Evolutionary conservation across 2,329 filamentous ascomycete species (phyloP).

Genomic region (Xylaria sp.): DNA sequence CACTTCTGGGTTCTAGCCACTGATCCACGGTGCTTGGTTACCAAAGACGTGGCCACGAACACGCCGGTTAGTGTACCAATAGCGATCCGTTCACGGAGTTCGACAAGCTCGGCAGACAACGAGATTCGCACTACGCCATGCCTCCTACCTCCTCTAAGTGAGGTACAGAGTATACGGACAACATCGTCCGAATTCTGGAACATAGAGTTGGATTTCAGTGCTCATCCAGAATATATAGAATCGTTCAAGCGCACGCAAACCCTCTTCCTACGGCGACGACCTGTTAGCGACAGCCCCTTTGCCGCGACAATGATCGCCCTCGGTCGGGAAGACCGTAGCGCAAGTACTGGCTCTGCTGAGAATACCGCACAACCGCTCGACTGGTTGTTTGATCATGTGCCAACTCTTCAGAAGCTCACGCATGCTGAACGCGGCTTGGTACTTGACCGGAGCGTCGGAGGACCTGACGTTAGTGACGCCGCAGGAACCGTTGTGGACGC

Average conservation of each 20-base stretch:
- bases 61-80: conserved; percentile 81
- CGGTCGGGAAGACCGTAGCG: conserved; percentile 58
- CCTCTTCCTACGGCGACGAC: conserved; percentile 77
- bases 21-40: conserved; percentile 87
- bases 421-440: conserved; percentile 75
- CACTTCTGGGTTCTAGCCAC: conserved; percentile 97
- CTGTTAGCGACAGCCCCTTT: conserved; percentile 76
- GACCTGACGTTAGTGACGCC: conserved; percentile 58
- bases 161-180: conserved; percentile 69
- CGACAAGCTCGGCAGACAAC: conserved; percentile 33
- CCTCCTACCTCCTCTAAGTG: conserved; percentile 71
- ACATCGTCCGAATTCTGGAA: conserved; percentile 80
- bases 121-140: conserved; percentile 66
- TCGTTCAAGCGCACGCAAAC: conserved; percentile 78
- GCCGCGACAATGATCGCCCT: conserved; percentile 79
- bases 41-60: conserved; percentile 86
- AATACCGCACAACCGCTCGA: conserved; percentile 64
- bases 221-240: conserved; percentile 68
- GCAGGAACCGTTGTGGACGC: conserved; percentile 70
- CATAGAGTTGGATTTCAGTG: conserved; percentile 77
- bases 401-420: conserved; percentile 63
- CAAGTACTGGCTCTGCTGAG: conserved; percentile 51
- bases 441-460: conserved; percentile 63
- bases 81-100: conserved; percentile 67
- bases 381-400: conserved; percentile 76